A percentile compares a stretch with the other conserved stretches of the same genome.
These are phyloP conservation scores for Carex myosuroides DNA, from an alignment of 176 grass and related monocot genomes.

Conservation along the genomic window DNA sequence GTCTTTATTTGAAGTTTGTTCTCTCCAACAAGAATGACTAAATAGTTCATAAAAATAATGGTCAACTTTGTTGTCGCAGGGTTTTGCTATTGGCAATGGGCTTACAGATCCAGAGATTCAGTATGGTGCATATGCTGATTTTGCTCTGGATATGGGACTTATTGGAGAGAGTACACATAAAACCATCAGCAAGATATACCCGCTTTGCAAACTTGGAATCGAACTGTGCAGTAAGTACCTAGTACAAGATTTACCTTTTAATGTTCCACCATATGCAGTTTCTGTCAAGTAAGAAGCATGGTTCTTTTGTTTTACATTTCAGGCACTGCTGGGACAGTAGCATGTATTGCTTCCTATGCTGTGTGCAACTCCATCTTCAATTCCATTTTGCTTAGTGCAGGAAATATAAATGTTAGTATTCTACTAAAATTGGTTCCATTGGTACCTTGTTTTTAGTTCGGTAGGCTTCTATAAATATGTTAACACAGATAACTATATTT, in stretches of 20 bases:
- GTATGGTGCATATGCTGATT: constrained; percentile 59
- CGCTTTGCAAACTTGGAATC: constrained; percentile 38
- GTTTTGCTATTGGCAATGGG: constrained; percentile 49
- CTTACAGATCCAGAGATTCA: constrained; percentile 44
- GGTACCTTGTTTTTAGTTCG: background rate
- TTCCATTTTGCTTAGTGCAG: constrained; percentile 34
- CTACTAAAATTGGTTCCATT: background rate
- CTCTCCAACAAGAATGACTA: background rate
- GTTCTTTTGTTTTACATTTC: background rate
- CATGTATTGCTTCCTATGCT: constrained; percentile 37
- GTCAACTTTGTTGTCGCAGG: constrained; percentile 10
- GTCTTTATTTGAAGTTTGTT: background rate
- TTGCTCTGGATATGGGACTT: constrained; percentile 43
- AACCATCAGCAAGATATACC: constrained; percentile 46
- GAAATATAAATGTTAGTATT: constrained; percentile 44
- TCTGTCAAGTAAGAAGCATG: background rate
- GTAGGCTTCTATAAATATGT: background rate
- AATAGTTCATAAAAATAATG: background rate
- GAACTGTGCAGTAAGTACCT: constrained; percentile 34
- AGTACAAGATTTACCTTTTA: background rate
- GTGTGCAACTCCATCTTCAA: constrained; percentile 48
- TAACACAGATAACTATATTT: background rate
- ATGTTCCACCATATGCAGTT: background rate
- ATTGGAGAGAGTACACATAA: constrained; percentile 31
- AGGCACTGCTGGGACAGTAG: constrained; percentile 35